Percentiles rank a stretch among this genome's conserved stretches.
Evolutionary conservation across 176 grass and related monocot species (phyloP).

Genomic region (Oryza coarctata): DNA sequence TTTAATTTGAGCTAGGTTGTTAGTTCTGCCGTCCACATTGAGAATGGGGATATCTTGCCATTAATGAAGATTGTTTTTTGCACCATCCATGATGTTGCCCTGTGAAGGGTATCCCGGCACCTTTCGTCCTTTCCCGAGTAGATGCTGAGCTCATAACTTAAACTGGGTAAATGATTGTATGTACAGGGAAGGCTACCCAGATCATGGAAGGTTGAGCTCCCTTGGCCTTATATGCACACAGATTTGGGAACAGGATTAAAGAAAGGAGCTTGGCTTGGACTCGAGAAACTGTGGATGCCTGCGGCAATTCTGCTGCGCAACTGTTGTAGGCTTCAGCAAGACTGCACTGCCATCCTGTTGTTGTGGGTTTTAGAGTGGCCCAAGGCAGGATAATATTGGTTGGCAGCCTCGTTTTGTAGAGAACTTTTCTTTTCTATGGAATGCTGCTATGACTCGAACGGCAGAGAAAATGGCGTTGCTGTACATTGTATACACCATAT

Average conservation of each 20-base stretch:
- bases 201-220: constrained; percentile 26
- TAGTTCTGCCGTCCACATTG: background rate
- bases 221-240: background rate
- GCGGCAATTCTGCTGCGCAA: background rate
- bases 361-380: background rate
- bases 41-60: background rate
- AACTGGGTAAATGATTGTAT: background rate
- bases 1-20: background rate
- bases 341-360: no score
- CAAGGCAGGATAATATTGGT: background rate
- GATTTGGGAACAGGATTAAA: background rate
- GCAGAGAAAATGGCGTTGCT: no score
- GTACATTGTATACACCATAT: no score
- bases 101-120: background rate
- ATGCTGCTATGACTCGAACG: no score
- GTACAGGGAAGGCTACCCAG: constrained; percentile 41
- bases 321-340: background rate
- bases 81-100: background rate
- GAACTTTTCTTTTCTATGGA: no score
- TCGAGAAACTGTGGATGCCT: background rate
- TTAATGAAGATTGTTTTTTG: background rate
- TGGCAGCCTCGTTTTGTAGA: no score
- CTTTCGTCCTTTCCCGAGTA: background rate
- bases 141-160: background rate
- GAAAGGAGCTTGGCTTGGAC: background rate